Conservation (phyloP, 345 rosid species). For the Rhizophora mangle region DNA sequence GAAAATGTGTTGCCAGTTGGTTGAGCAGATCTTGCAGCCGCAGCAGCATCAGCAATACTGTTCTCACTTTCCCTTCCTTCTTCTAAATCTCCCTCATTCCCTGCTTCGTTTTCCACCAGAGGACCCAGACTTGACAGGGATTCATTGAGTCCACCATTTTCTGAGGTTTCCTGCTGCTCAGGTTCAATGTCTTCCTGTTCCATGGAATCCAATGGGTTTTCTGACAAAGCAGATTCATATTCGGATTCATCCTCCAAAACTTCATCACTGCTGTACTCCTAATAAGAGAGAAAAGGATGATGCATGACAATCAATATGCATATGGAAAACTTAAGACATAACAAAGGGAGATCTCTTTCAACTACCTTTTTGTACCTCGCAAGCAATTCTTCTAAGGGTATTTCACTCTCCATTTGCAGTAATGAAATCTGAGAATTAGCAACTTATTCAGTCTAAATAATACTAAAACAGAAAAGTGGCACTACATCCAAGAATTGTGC, state of each 20-base stretch:
- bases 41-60: slow-evolving; percentile 96
- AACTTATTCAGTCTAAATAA: slow-evolving; percentile 21
- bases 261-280: slow-evolving; percentile 59
- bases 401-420: slow-evolving; percentile 89
- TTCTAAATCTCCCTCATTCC: slow-evolving; percentile 13
- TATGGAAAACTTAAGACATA: neutral
- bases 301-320: slow-evolving; percentile 22
- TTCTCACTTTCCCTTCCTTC: slow-evolving; percentile 39
- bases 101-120: slow-evolving; percentile 34
- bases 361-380: slow-evolving; percentile 96
- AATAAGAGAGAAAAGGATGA: slow-evolving; percentile 24
- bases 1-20: slow-evolving; percentile 97
- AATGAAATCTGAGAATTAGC: slow-evolving; percentile 57
- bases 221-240: slow-evolving; percentile 58
- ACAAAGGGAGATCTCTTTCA: slow-evolving; percentile 27
- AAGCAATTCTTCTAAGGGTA: slow-evolving; percentile 80
- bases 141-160: slow-evolving; percentile 39
- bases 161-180: slow-evolving; percentile 38
- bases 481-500: neutral
- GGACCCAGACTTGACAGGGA: slow-evolving; percentile 28
- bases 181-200: slow-evolving; percentile 28
- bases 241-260: slow-evolving; percentile 71
- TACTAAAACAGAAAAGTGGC: slow-evolving; percentile 4
- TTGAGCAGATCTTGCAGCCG: slow-evolving; percentile 98
- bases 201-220: slow-evolving; percentile 43